Base-by-base conservation (phyloP, 306 rosid genomes). In the Malus sieversii region DNA sequence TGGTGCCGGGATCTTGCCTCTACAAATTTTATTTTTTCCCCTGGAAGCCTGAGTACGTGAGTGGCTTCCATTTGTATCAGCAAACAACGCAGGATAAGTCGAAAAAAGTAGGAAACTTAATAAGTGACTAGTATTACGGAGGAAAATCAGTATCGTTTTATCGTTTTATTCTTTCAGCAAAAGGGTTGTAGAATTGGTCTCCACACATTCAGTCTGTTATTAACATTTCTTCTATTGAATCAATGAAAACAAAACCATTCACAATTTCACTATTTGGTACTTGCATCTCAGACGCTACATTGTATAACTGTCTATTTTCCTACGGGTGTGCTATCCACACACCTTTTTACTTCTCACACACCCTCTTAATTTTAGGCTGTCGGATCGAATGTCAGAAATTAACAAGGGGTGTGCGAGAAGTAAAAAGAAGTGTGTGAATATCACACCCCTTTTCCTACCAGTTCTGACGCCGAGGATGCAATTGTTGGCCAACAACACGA, bases 41-140 rank as follows among this genome's bases (percentile, higher is more conserved):
- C 61, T 60, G 87, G 87, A 86, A 81, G 88, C 85, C 80, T 79
- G 61, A 59, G 72, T 80, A 70, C 62, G 15, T 8, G 8, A 75
- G 70, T 52, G 82, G 83, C 72, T 85, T 86, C 83, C 81, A 77
- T 80, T 83, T 89, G 90, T 87, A 90, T 88, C 82, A 84, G 90
- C 78, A 45, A 51, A 74, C 82, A 76, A 80, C 75, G 82, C 88
- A 90, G 88, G 85, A 85, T 85, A 83, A 90, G 88, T 75, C 64
- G 74, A 71, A 79, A 71, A 81, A 81, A 68, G 81, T 86, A 84
- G 88, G 79, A 78, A 86, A 81, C 86, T 84, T 75, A 92, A 82
- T 89, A 90, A 90, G 89, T 80, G 82, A 84, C 72, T 63, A 53
- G 42, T 73, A 65, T 64, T 80, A 85, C 75, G 81, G 80, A 72